phyloP scores from a whole-genome alignment of 1,284 basidiomycete genomes.

The Sphaerobolus stellatus region DNA sequence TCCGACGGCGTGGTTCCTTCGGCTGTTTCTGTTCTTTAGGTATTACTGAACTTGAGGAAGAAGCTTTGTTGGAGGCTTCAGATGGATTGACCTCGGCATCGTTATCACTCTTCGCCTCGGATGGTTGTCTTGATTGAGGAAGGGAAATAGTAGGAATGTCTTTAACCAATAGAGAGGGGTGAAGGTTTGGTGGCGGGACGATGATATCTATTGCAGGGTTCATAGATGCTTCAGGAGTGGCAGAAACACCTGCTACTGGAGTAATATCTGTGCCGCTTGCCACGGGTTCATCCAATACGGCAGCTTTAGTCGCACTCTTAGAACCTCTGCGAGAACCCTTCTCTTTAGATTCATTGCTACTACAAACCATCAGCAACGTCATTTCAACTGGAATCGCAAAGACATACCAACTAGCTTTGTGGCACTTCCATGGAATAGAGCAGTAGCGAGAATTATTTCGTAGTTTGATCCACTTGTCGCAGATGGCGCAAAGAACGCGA shows the following conservation, averaged over 20 bases:
- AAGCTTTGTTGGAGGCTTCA: too few species aligned
- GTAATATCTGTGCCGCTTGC: too few species aligned
- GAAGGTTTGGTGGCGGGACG: neutral
- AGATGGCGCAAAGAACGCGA: constrained; percentile 70
- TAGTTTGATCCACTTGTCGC: constrained; percentile 79
- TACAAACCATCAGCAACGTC: neutral
- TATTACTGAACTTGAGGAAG: too few species aligned
- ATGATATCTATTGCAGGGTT: neutral
- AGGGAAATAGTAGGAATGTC: neutral
- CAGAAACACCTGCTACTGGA: too few species aligned
- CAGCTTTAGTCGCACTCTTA: neutral
- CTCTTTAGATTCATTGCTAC: neutral
- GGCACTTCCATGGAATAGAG: constrained; percentile 80
- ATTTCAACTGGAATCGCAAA: neutral
- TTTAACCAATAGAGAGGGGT: neutral
- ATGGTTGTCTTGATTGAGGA: neutral
- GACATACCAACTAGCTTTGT: constrained; percentile 28
- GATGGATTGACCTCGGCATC: too few species aligned
- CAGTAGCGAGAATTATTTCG: constrained; percentile 80
- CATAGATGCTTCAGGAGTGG: too few species aligned
- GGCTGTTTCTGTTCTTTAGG: too few species aligned
- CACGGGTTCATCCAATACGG: too few species aligned
- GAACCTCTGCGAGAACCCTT: neutral
- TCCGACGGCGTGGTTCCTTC: neutral
- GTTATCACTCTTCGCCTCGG: too few species aligned